Evolutionary conservation across 73 alveolate genomes (phyloP).

Genomic region (Symbiodinium natans): DNA sequence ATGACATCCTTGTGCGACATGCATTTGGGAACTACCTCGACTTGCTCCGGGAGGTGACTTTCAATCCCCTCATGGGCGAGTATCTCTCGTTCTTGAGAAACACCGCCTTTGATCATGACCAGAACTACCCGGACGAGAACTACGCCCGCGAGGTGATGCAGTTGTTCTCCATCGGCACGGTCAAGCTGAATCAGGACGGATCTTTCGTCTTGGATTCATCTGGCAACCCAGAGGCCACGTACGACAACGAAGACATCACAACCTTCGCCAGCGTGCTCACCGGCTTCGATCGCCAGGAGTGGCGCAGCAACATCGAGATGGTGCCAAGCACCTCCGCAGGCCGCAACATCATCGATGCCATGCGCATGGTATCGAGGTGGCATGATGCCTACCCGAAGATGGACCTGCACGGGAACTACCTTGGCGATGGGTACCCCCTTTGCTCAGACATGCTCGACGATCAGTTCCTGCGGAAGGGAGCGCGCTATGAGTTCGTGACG

Average conservation of each 20-base stretch:
- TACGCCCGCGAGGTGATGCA: slow-evolving; percentile 92
- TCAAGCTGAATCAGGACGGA: slow-evolving; percentile 36
- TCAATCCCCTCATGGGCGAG: slow-evolving; percentile 67
- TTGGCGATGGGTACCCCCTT: slow-evolving; percentile 71
- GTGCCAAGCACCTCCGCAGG: neutral
- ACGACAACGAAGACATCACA: slow-evolving; percentile 58
- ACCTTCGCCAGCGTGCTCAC: slow-evolving; percentile 84
- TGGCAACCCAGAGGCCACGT: slow-evolving; percentile 54
- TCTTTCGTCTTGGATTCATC: neutral
- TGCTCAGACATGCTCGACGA: neutral
- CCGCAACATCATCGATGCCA: slow-evolving; percentile 41
- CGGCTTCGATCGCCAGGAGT: slow-evolving; percentile 42
- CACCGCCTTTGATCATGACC: slow-evolving; percentile 70
- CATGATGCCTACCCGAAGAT: slow-evolving; percentile 76
- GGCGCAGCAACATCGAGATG: slow-evolving; percentile 30
- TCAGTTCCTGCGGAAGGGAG: slow-evolving; percentile 28
- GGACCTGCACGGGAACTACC: slow-evolving; percentile 54
- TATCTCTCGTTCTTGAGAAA: slow-evolving; percentile 48
- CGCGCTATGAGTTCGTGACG: slow-evolving; percentile 22
- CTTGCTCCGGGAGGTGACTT: slow-evolving; percentile 67
- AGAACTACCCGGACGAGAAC: slow-evolving; percentile 78
- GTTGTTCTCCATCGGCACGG: slow-evolving; percentile 67
- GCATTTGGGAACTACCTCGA: slow-evolving; percentile 82
- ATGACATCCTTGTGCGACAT: slow-evolving; percentile 86
- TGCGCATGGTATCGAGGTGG: slow-evolving; percentile 67